phyloP scores from a whole-genome alignment of 2,329 filamentous ascomycete genomes.

The Elsinoe arachidis region DNA sequence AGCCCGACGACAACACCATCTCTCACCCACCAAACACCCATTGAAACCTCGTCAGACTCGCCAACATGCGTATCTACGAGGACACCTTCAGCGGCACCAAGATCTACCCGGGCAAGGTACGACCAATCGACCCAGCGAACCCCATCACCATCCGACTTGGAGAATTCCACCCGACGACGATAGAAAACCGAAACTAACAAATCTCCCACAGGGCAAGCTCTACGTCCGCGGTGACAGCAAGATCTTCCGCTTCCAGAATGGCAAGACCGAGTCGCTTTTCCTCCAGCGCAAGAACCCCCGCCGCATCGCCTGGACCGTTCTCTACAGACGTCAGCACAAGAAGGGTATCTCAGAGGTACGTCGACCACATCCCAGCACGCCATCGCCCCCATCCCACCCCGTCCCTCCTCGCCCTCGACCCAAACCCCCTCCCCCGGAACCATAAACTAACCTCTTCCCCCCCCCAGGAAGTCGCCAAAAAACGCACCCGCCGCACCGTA shows the following conservation, averaged over 20 bases:
- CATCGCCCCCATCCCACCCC: background rate
- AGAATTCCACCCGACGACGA: conserved; percentile 7
- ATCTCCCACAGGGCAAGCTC: conserved; percentile 76
- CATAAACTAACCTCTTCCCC: conserved; percentile 17
- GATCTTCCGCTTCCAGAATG: conserved; percentile 99
- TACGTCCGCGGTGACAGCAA: conserved; percentile 99
- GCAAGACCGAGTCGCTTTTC: conserved; percentile 99
- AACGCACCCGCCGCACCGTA: conserved; percentile 94
- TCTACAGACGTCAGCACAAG: conserved; percentile 98
- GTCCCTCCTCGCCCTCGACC: background rate
- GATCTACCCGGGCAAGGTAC: conserved; percentile 74
- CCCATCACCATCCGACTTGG: conserved; percentile 10
- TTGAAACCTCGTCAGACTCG: conserved; percentile 26
- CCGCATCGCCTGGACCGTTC: conserved; percentile 96
- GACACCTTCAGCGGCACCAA: conserved; percentile 69
- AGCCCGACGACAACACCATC: conserved; percentile 7
- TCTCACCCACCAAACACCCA: conserved; percentile 1
- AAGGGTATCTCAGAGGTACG: conserved; percentile 99
- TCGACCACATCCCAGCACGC: conserved; percentile 15
- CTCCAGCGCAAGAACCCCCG: conserved; percentile 99
- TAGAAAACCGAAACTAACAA: conserved; percentile 14
- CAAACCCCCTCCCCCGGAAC: background rate
- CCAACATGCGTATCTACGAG: conserved; percentile 69
- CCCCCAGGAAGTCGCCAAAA: conserved; percentile 95
- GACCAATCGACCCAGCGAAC: conserved; percentile 23